phyloP scores from a whole-genome alignment of 805 yeast genomes.

The Zygosaccharomyces bailii region DNA sequence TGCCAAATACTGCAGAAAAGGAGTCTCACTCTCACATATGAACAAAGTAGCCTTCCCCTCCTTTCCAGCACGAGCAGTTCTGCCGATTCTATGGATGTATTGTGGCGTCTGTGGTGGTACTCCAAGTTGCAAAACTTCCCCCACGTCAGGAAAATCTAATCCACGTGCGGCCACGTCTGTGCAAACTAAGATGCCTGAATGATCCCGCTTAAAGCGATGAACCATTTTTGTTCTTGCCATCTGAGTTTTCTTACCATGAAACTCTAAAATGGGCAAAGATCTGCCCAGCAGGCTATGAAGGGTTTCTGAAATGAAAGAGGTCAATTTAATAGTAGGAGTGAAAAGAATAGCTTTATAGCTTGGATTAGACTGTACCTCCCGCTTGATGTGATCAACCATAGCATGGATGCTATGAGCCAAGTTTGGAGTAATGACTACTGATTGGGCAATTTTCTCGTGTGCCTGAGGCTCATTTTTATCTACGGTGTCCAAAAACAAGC shows the following conservation, averaged over 20 bases:
- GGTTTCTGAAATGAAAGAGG: slow-evolving; percentile 51
- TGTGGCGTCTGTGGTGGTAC: slow-evolving; percentile 71
- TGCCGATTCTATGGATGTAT: slow-evolving; percentile 89
- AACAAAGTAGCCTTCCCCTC: slow-evolving; percentile 68
- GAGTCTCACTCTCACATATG: slow-evolving; percentile 52
- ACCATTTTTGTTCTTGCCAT: slow-evolving; percentile 60
- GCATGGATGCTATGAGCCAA: slow-evolving; percentile 59
- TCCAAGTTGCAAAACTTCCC: slow-evolving; percentile 81
- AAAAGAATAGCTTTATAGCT: slow-evolving; percentile 78
- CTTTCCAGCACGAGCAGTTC: slow-evolving; percentile 92
- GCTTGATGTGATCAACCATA: slow-evolving; percentile 49
- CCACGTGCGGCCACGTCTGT: slow-evolving; percentile 97
- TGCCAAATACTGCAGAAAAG: slow-evolving; percentile 50
- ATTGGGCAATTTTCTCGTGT: slow-evolving; percentile 74
- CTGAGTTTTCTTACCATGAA: slow-evolving; percentile 79
- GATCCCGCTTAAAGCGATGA: slow-evolving; percentile 46
- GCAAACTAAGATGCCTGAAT: slow-evolving; percentile 62
- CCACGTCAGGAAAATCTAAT: slow-evolving; percentile 86
- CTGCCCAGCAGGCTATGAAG: slow-evolving; percentile 35
- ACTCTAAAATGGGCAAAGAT: slow-evolving; percentile 36
- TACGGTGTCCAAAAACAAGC: slow-evolving; percentile 68
- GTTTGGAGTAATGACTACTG: slow-evolving; percentile 50
- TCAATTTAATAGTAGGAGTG: slow-evolving; percentile 71
- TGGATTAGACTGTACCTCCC: slow-evolving; percentile 37
- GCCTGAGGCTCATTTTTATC: slow-evolving; percentile 69